A percentile compares a stretch with the other conserved stretches of the same genome.
These are phyloP conservation scores for Bryopsis sp. DNA, from an alignment of 139 green algal species.

Conservation along the genomic window DNA sequence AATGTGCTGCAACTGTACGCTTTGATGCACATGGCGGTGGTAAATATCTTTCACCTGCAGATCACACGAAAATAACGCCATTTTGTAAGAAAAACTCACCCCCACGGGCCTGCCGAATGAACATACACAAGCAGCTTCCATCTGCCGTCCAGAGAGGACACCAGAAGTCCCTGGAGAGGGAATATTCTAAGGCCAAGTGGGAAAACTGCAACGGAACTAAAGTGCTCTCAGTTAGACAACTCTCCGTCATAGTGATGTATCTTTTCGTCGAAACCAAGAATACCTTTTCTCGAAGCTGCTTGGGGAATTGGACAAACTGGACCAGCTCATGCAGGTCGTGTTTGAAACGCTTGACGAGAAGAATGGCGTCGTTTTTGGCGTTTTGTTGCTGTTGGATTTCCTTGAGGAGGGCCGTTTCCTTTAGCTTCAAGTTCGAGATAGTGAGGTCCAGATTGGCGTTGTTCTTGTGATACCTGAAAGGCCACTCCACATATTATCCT, in stretches of 20 bases:
- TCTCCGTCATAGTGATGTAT: no score
- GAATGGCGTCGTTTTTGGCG: not conserved
- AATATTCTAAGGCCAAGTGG: no score
- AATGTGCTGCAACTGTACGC: slow-evolving; percentile 21
- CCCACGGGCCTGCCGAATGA: no score
- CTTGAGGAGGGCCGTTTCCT: slow-evolving; percentile 47
- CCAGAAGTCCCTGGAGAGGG: no score
- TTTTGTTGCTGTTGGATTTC: slow-evolving; percentile 43
- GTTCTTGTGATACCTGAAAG: slow-evolving; percentile 61
- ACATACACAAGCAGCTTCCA: no score
- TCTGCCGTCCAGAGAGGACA: no score
- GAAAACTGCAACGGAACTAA: no score
- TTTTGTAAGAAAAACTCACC: not conserved
- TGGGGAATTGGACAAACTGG: slow-evolving; percentile 63
- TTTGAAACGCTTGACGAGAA: slow-evolving; percentile 24
- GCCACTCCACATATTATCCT: no score
- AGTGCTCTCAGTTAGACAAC: no score
- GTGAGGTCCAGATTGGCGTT: slow-evolving; percentile 67
- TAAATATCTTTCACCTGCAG: slow-evolving; percentile 63
- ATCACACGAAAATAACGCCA: not conserved
- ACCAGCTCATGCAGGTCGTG: slow-evolving; percentile 48
- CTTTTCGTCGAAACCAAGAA: no score
- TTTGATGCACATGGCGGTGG: slow-evolving; percentile 51
- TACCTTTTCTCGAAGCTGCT: slow-evolving; percentile 69
- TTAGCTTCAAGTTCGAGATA: slow-evolving; percentile 60